Evolutionary conservation across 1,139 yeast genomes (phyloP).

Genomic region (Citeromyces hawaiiensis): DNA sequence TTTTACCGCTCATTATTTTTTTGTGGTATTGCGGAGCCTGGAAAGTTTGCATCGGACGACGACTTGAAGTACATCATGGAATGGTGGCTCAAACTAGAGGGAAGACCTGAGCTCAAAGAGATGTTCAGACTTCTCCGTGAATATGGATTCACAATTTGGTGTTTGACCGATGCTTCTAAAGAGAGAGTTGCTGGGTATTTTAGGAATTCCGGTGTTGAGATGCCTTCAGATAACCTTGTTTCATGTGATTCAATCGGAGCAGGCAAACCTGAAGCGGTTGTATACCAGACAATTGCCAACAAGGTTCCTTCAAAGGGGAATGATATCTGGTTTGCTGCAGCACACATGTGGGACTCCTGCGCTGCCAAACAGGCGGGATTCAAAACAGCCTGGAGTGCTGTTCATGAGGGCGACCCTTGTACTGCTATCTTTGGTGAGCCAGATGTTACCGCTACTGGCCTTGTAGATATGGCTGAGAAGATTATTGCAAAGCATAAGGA

Average conservation of each 20-base stretch:
- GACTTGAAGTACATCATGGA: slow-evolving; percentile 9
- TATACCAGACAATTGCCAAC: slow-evolving; percentile 12
- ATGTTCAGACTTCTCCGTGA: slow-evolving; percentile 11
- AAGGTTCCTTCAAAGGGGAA: slow-evolving; percentile 13
- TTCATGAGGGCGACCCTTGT: slow-evolving; percentile 13
- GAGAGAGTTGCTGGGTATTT: slow-evolving; percentile 13
- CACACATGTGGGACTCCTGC: slow-evolving; percentile 15
- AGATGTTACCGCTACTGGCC: slow-evolving; percentile 12
- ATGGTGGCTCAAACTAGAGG: slow-evolving; percentile 11
- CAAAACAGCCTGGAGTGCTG: slow-evolving; percentile 14
- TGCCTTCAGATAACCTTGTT: slow-evolving; percentile 11
- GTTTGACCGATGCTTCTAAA: slow-evolving; percentile 12
- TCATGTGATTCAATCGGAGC: slow-evolving; percentile 14
- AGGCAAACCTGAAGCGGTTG: slow-evolving; percentile 13
- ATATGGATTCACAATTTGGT: slow-evolving; percentile 13
- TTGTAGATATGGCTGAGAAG: slow-evolving; percentile 12
- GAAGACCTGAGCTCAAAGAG: slow-evolving; percentile 12
- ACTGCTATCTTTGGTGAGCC: slow-evolving; percentile 12
- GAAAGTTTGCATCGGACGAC: slow-evolving; percentile 11
- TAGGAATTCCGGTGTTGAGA: slow-evolving; percentile 9
- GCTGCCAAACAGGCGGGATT: slow-evolving; percentile 14
- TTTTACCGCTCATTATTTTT: slow-evolving; percentile 12
- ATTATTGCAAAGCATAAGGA: slow-evolving; percentile 12
- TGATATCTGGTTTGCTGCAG: slow-evolving; percentile 13
- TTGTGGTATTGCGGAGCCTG: slow-evolving; percentile 12